Evolutionary conservation across 1,139 yeast species (phyloP).

Genomic region (Pichia kudriavzevii): DNA sequence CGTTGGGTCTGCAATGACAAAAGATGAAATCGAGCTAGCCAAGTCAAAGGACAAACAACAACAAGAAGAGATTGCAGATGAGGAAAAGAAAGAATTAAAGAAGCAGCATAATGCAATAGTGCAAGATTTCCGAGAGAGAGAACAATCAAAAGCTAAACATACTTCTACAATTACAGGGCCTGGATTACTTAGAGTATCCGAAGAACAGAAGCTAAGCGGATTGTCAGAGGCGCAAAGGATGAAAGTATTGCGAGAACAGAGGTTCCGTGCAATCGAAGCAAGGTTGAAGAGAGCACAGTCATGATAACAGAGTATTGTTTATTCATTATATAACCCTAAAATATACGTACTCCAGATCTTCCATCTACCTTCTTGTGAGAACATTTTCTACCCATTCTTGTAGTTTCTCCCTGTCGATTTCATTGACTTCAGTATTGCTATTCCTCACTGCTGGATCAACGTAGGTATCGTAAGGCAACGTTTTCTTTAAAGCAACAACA

Average conservation of each 20-base stretch:
- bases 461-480: slow-evolving; percentile 50
- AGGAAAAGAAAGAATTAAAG: slow-evolving; percentile 16
- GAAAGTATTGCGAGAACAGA: slow-evolving; percentile 81
- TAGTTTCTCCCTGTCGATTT: slow-evolving; percentile 45
- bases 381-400: slow-evolving; percentile 42
- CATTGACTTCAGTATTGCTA: slow-evolving; percentile 31
- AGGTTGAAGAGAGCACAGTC: slow-evolving; percentile 37
- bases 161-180: slow-evolving; percentile 19
- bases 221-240: slow-evolving; percentile 63
- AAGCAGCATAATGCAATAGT: slow-evolving; percentile 26
- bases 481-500: slow-evolving; percentile 59
- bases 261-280: slow-evolving; percentile 97
- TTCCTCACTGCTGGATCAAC: slow-evolving; percentile 32
- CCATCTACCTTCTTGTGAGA: slow-evolving; percentile 1
- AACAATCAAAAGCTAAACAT: slow-evolving; percentile 7
- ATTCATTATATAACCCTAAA: not conserved
- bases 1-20: slow-evolving; percentile 59
- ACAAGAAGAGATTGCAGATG: slow-evolving; percentile 2
- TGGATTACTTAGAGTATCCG: slow-evolving; percentile 13
- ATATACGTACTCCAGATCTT: too few relatives aligned
- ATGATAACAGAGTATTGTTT: not conserved
- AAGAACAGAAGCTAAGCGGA: slow-evolving; percentile 24
- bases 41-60: slow-evolving; percentile 2
- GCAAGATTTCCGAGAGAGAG: slow-evolving; percentile 28
- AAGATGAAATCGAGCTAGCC: slow-evolving; percentile 31